These are phyloP conservation scores for Ilex aquifolium DNA, from an alignment of 257 asterid species.

Conservation along the genomic window DNA sequence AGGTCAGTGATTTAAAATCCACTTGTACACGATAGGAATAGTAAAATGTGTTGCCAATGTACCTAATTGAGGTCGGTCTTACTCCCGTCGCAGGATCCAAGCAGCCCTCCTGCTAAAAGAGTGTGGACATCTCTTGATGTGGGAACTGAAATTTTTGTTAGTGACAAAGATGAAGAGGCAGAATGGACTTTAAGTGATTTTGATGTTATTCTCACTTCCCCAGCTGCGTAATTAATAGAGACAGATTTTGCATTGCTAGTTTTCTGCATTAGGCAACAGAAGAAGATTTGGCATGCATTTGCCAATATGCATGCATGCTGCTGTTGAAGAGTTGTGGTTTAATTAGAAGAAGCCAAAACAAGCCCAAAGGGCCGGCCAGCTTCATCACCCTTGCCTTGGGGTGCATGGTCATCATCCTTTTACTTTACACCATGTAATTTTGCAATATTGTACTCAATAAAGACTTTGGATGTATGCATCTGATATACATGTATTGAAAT, in stretches of 20 bases:
- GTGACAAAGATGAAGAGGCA: slow-evolving; percentile 59
- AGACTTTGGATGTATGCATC: too few species aligned
- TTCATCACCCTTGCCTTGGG: background rate
- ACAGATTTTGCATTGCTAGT: background rate
- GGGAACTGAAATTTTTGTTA: slow-evolving; percentile 73
- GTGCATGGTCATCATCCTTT: background rate
- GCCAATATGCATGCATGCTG: too few species aligned
- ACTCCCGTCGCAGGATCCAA: slow-evolving; percentile 47
- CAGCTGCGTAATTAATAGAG: background rate
- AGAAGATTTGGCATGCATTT: background rate
- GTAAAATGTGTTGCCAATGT: background rate
- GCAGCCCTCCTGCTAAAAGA: slow-evolving; percentile 52
- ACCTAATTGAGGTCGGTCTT: background rate
- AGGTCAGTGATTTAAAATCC: slow-evolving; percentile 15
- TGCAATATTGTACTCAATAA: too few species aligned
- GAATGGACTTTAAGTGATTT: slow-evolving; percentile 69
- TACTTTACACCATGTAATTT: too few species aligned
- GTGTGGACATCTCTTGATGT: slow-evolving; percentile 73
- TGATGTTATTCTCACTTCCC: slow-evolving; percentile 49
- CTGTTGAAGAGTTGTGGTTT: too few species aligned
- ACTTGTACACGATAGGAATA: background rate
- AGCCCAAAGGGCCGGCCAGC: background rate
- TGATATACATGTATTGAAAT: too few species aligned
- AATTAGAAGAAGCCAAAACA: background rate
- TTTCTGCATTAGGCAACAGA: background rate